Conservation (phyloP, 2,329 filamentous ascomycete species). For the Harringtonia aguacate region DNA sequence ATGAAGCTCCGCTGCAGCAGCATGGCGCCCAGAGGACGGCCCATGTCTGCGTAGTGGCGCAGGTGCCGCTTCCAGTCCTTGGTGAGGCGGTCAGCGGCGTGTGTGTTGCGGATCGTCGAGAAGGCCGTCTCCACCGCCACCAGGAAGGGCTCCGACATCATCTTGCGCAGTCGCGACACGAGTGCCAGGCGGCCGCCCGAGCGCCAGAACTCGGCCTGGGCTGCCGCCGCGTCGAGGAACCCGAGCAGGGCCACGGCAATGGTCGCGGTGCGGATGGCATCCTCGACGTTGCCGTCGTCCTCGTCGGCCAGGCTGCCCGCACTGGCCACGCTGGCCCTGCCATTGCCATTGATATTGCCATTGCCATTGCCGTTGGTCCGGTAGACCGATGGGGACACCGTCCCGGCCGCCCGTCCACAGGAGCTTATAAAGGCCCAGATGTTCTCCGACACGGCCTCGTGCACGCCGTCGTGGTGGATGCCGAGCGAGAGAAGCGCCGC, state of each 20-base stretch:
- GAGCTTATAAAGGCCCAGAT: conserved; percentile 64
- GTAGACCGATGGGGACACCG: conserved; percentile 29
- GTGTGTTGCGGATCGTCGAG: conserved; percentile 77
- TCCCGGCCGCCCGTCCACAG: conserved; percentile 52
- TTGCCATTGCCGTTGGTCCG: too few species aligned
- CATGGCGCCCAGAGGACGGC: conserved; percentile 81
- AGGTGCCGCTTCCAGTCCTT: conserved; percentile 84
- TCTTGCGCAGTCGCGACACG: conserved; percentile 57
- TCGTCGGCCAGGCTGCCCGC: conserved; percentile 45
- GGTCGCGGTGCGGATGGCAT: conserved; percentile 59
- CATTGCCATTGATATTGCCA: background rate
- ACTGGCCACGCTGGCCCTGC: conserved; percentile 16
- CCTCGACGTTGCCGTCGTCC: conserved; percentile 50
- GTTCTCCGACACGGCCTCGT: conserved; percentile 52
- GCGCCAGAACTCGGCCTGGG: conserved; percentile 72
- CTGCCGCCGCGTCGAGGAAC: conserved; percentile 74
- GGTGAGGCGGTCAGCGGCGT: conserved; percentile 50
- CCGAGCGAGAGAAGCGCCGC: conserved; percentile 75
- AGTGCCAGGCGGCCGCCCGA: conserved; percentile 62
- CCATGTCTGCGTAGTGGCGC: conserved; percentile 69
- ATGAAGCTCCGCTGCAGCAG: conserved; percentile 83
- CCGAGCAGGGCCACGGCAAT: conserved; percentile 80
- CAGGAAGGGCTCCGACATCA: conserved; percentile 77
- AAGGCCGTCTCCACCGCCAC: conserved; percentile 81
- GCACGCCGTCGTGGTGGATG: conserved; percentile 57